Evolutionary conservation across 176 grass and related monocot species (phyloP).

Genomic region (Thinopyrum elongatum): DNA sequence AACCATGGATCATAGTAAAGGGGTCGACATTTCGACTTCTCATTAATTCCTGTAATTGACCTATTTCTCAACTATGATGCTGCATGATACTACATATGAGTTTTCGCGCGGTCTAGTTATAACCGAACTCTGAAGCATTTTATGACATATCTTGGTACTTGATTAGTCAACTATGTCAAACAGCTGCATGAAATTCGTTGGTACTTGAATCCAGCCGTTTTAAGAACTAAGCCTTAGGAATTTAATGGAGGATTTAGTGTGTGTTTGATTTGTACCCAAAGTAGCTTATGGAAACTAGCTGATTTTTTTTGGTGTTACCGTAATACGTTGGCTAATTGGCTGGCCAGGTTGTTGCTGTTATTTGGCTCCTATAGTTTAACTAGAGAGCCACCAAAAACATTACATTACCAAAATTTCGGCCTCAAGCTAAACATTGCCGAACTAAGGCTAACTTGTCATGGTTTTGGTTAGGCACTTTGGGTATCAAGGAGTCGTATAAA

Average conservation of each 20-base stretch:
- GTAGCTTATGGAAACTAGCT: background rate
- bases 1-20: too few species aligned
- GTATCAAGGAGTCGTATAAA: background rate
- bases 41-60: background rate
- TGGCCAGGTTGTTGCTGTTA: background rate
- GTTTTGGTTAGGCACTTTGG: background rate
- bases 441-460: background rate
- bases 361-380: background rate
- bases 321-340: background rate
- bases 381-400: background rate
- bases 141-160: background rate
- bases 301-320: background rate
- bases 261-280: background rate
- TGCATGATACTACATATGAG: background rate
- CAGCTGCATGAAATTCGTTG: background rate
- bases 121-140: background rate
- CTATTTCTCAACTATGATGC: background rate
- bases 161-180: conserved; percentile 11
- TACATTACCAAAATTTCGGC: background rate
- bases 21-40: too few species aligned
- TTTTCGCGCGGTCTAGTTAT: background rate
- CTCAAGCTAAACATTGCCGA: background rate
- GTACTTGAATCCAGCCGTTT: background rate
- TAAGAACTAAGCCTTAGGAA: background rate
- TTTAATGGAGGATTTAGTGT: background rate